Percentiles rank a stretch among this genome's conserved stretches.
phyloP scores from a whole-genome alignment of 129 eudicot genomes.

The Erigeron canadensis region DNA sequence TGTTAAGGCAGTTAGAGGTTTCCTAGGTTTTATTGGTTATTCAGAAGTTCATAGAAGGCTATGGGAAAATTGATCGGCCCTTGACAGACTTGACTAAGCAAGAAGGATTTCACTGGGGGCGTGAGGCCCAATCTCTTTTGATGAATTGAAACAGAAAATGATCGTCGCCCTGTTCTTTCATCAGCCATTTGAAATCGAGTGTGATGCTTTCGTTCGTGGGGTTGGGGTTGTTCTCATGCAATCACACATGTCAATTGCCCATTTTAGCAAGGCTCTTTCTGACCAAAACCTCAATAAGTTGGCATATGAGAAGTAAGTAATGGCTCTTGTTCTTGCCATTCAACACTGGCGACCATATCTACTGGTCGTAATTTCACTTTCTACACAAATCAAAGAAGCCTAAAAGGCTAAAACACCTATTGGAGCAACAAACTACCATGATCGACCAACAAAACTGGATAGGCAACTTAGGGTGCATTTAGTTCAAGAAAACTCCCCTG shows the following conservation, averaged over 20 bases:
- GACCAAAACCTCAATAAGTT: not conserved
- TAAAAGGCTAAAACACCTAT: not conserved
- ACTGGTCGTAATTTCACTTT: not conserved
- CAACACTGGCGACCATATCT: not conserved
- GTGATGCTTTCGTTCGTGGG: not conserved
- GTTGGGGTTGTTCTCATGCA: not conserved
- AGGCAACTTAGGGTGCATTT: not conserved
- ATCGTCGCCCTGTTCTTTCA: not conserved
- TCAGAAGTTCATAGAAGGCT: not conserved
- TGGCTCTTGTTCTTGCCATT: not conserved
- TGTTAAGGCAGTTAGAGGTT: not conserved
- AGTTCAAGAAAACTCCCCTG: too few species aligned
- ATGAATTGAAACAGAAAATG: not conserved
- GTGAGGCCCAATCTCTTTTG: not conserved
- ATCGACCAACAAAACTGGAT: not conserved
- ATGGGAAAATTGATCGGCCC: not conserved
- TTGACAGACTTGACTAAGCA: not conserved
- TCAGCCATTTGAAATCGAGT: not conserved
- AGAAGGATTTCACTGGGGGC: not conserved
- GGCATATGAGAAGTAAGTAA: not conserved
- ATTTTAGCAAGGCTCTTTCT: not conserved
- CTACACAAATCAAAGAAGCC: not conserved
- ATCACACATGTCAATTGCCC: not conserved
- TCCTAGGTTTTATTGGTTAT: not conserved
- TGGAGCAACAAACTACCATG: not conserved